Percentiles rank a stretch among this genome's conserved stretches.
Conservation (phyloP, 306 rosid genomes). For the Sicyos edulis region DNA sequence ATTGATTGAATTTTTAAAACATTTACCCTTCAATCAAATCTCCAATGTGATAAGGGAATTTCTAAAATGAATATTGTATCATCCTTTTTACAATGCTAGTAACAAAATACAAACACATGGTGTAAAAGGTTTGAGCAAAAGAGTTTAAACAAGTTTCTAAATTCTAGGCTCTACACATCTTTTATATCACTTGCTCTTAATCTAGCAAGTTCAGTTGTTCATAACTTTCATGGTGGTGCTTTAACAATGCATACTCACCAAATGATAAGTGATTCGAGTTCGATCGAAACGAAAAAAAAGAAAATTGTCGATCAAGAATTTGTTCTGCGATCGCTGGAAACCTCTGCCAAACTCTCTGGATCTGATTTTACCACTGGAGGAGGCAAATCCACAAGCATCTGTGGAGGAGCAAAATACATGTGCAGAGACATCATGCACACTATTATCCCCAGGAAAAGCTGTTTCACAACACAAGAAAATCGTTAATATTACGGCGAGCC, state of each 20-base stretch:
- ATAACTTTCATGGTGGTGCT: slow-evolving; percentile 1
- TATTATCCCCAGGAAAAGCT: slow-evolving; percentile 85
- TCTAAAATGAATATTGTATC: not conserved
- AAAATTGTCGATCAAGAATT: slow-evolving; percentile 35
- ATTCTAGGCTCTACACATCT: slow-evolving; percentile 17
- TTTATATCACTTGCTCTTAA: not conserved
- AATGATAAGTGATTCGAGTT: not conserved
- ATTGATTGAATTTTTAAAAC: not conserved
- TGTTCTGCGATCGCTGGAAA: slow-evolving; percentile 51
- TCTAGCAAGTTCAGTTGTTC: slow-evolving; percentile 10
- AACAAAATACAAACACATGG: not conserved
- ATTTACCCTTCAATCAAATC: not conserved
- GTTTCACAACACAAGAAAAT: slow-evolving; percentile 26
- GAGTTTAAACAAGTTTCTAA: not conserved
- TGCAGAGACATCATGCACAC: slow-evolving; percentile 91
- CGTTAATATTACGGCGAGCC: not conserved
- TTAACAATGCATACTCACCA: not conserved
- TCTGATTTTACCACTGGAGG: slow-evolving; percentile 50
- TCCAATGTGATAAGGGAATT: not conserved
- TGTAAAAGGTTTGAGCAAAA: not conserved
- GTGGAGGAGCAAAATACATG: slow-evolving; percentile 91
- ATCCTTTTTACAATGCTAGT: not conserved
- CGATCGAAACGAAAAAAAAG: not conserved
- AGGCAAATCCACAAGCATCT: slow-evolving; percentile 61
- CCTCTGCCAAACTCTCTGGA: slow-evolving; percentile 58